These are phyloP conservation scores for Pueraria montana DNA, from an alignment of 306 rosid species.

Conservation along the genomic window DNA sequence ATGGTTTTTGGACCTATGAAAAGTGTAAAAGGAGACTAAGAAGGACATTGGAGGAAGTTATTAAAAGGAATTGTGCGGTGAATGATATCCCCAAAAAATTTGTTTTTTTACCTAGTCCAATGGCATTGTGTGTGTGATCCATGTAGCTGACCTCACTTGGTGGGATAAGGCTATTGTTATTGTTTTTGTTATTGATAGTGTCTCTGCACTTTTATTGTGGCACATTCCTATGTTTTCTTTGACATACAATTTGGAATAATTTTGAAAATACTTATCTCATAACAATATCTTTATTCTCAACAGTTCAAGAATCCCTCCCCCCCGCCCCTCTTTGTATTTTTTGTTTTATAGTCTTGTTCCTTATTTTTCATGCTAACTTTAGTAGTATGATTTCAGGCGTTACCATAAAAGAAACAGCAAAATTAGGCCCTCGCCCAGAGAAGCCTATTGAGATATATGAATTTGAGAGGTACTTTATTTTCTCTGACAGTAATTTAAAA, in stretches of 20 bases:
- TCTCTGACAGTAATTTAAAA: slow-evolving; percentile 19
- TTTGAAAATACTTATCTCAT: slow-evolving; percentile 12
- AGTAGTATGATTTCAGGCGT: slow-evolving; percentile 62
- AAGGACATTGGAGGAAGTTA: neutral
- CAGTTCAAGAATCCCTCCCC: neutral
- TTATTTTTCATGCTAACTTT: slow-evolving; percentile 31
- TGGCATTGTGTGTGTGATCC: neutral
- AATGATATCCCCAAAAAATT: neutral
- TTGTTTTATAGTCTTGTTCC: neutral
- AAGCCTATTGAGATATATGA: slow-evolving; percentile 96
- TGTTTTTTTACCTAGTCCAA: neutral
- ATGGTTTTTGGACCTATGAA: neutral
- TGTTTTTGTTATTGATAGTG: neutral
- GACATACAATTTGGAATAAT: slow-evolving; percentile 22
- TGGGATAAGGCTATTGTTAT: neutral
- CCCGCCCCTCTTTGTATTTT: neutral
- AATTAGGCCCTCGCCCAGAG: slow-evolving; percentile 88
- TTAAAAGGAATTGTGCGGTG: neutral
- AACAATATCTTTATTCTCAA: slow-evolving; percentile 8
- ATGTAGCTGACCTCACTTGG: neutral
- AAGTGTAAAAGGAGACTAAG: neutral
- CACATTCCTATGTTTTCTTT: neutral
- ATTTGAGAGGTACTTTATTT: slow-evolving; percentile 79
- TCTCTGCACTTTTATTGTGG: neutral
- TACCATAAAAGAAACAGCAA: slow-evolving; percentile 85